Conservation (phyloP, 2,329 filamentous ascomycete genomes). For the Paradendryphiella salina region DNA sequence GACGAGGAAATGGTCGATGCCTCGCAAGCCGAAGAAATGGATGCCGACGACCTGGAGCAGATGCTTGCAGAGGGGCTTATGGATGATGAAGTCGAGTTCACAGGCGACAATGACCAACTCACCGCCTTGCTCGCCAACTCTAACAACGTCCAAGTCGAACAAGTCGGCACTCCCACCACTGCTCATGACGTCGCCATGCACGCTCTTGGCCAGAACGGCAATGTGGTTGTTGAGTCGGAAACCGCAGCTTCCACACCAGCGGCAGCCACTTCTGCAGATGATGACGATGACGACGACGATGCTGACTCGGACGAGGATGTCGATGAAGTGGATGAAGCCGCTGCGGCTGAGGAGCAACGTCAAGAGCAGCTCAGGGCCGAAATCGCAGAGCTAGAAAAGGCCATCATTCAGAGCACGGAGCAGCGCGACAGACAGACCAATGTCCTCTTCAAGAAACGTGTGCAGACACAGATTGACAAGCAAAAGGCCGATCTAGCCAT, state of each 20-base stretch:
- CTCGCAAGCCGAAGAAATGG: constrained; percentile 43
- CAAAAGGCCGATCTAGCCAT: constrained; percentile 55
- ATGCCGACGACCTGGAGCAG: constrained; percentile 45
- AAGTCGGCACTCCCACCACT: constrained; percentile 42
- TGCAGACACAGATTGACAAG: constrained; percentile 54
- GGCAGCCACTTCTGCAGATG: constrained; percentile 45
- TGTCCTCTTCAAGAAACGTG: constrained; percentile 54
- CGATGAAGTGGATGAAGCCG: constrained; percentile 55
- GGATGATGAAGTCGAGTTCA: constrained; percentile 41
- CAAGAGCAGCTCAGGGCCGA: constrained; percentile 56
- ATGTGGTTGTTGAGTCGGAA: constrained; percentile 36
- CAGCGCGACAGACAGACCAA: constrained; percentile 53
- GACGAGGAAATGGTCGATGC: constrained; percentile 50
- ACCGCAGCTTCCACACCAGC: constrained; percentile 39
- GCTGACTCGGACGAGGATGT: constrained; percentile 49
- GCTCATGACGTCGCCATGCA: constrained; percentile 46
- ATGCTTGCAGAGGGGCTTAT: constrained; percentile 44
- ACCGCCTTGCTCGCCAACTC: constrained; percentile 35
- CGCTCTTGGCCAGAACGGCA: constrained; percentile 36
- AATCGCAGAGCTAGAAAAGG: constrained; percentile 58
- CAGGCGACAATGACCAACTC: constrained; percentile 36
- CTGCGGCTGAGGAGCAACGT: constrained; percentile 52
- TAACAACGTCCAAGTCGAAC: constrained; percentile 36
- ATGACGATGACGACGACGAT: constrained; percentile 51
- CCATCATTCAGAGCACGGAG: constrained; percentile 51